These are phyloP conservation scores for Pseudogymnoascus sp. DNA, from an alignment of 2,329 filamentous ascomycete species.

Conservation along the genomic window DNA sequence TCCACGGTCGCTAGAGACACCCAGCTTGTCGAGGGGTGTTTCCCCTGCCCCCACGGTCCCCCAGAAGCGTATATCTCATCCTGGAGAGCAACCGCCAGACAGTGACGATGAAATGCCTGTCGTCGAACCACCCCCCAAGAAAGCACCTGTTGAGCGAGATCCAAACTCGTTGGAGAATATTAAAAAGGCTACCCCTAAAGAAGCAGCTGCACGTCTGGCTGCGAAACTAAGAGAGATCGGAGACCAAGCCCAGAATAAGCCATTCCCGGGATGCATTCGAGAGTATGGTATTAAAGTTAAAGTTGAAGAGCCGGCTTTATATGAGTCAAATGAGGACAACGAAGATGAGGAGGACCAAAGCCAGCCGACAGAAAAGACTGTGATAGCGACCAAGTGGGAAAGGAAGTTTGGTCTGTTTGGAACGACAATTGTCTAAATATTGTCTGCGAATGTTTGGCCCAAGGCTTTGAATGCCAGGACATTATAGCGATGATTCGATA, in stretches of 20 bases:
- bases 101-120: constrained; percentile 9
- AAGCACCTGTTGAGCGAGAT: not conserved
- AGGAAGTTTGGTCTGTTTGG: constrained; percentile 58
- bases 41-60: not conserved
- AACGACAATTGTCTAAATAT: constrained; percentile 46
- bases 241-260: constrained; percentile 41
- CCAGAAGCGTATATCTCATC: not conserved
- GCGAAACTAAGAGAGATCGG: constrained; percentile 23
- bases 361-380: constrained; percentile 37
- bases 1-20: constrained; percentile 23
- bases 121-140: not conserved
- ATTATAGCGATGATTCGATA: not conserved
- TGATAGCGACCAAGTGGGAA: constrained; percentile 47
- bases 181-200: constrained; percentile 2
- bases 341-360: not conserved
- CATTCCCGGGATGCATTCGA: constrained; percentile 63
- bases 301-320: constrained; percentile 29
- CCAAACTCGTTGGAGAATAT: not conserved
- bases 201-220: constrained; percentile 22
- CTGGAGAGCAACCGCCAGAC: constrained; percentile 10
- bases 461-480: not conserved
- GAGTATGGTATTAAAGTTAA: constrained; percentile 57
- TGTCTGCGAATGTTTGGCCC: not conserved
- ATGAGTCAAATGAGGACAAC: not conserved
- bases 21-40: constrained; percentile 18